These are phyloP conservation scores for Dipteronia dyeriana DNA, from an alignment of 345 rosid genomes.

Conservation along the genomic window DNA sequence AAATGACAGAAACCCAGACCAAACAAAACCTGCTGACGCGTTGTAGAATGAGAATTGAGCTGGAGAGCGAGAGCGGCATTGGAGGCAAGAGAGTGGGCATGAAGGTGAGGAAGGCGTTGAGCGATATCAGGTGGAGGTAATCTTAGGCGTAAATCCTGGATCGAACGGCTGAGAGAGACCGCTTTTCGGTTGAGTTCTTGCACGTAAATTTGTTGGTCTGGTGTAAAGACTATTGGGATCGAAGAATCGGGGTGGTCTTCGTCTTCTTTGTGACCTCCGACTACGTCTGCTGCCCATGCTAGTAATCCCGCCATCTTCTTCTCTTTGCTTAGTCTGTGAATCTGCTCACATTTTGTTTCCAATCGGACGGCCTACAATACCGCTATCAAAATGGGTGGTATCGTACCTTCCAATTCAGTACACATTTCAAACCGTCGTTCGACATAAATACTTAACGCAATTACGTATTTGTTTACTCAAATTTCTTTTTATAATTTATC, in stretches of 20 bases:
- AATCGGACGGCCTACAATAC: no score
- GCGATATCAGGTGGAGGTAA: slow-evolving; percentile 86
- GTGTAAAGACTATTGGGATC: slow-evolving; percentile 55
- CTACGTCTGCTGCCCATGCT: slow-evolving; percentile 97
- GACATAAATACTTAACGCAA: no score
- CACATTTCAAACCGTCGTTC: no score
- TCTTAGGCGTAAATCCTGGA: slow-evolving; percentile 84
- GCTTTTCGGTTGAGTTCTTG: slow-evolving; percentile 72
- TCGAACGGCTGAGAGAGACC: slow-evolving; percentile 66
- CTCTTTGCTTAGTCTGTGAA: not conserved
- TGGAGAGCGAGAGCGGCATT: slow-evolving; percentile 89
- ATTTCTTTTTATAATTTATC: no score
- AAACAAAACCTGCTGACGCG: slow-evolving; percentile 71
- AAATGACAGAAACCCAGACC: not conserved
- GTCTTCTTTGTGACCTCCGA: slow-evolving; percentile 58
- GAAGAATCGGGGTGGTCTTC: slow-evolving; percentile 36
- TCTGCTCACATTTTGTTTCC: no score
- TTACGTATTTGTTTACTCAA: no score
- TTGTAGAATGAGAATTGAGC: slow-evolving; percentile 89
- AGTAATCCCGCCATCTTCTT: slow-evolving; percentile 72
- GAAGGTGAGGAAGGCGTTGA: slow-evolving; percentile 89
- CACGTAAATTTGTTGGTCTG: slow-evolving; percentile 70
- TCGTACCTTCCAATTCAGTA: no score
- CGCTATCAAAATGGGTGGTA: no score
- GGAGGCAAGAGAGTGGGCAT: slow-evolving; percentile 91